A percentile compares a stretch with the other conserved stretches of the same genome.
Evolutionary conservation across 192 early-diverging fungal genomes (phyloP).

Genomic region (Glomus cerebriforme): DNA sequence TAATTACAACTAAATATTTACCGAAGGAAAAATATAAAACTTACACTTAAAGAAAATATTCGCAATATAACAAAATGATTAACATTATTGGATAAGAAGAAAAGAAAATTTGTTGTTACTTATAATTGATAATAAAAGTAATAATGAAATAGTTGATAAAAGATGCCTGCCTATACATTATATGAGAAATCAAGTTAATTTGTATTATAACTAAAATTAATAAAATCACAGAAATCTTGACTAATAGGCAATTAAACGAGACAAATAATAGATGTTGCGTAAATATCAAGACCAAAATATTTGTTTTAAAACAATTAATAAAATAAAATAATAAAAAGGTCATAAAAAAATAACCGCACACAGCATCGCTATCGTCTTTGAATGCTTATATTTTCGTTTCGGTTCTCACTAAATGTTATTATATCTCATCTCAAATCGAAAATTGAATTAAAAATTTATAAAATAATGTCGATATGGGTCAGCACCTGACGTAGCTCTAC

Average conservation of each 20-base stretch:
- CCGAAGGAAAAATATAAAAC: no score
- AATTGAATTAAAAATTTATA: conserved; percentile 60
- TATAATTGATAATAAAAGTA: no score
- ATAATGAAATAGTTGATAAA: no score
- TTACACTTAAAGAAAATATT: no score
- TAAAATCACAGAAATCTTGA: no score
- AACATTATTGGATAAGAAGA: no score
- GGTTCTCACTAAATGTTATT: neutral
- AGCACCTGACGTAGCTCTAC: conserved; percentile 45
- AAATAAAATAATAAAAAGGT: neutral
- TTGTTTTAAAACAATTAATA: neutral
- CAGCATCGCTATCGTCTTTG: neutral
- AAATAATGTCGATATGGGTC: conserved; percentile 87
- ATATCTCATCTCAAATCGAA: neutral
- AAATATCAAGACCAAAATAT: no score
- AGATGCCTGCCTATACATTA: no score
- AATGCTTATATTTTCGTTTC: neutral
- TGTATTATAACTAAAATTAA: neutral
- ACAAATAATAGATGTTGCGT: no score
- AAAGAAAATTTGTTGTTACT: no score
- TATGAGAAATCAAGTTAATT: neutral
- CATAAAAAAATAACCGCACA: neutral
- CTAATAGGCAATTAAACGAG: neutral
- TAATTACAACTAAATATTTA: no score
- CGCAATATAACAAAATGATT: no score